Evolutionary conservation across 1,284 basidiomycete genomes (phyloP).

Genomic region (Sutorius eximius): DNA sequence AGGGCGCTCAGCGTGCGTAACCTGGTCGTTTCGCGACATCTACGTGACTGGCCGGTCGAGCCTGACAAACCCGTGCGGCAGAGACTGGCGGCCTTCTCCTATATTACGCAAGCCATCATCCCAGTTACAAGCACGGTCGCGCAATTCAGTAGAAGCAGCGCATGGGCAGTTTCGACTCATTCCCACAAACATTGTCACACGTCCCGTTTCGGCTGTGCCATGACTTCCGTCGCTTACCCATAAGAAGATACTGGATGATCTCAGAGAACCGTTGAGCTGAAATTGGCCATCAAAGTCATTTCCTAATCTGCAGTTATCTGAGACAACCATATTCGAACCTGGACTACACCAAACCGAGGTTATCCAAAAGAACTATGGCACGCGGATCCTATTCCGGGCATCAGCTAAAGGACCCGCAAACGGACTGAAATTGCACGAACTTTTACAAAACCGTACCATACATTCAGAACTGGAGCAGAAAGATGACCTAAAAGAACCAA

Average conservation of each 20-base stretch:
- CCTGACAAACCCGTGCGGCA: background rate
- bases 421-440: background rate
- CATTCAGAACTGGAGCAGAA: background rate
- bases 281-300: slow-evolving; percentile 18
- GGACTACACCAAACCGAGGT: slow-evolving; percentile 9
- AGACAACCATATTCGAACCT: slow-evolving; percentile 8
- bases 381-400: background rate
- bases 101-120: background rate
- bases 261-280: slow-evolving; percentile 15
- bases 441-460: background rate
- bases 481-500: background rate
- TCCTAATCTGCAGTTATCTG: background rate
- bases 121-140: background rate
- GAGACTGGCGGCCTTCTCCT: background rate
- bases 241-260: slow-evolving; percentile 13
- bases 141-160: background rate
- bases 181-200: slow-evolving; percentile 6
- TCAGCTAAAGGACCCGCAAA: background rate
- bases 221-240: background rate
- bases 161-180: background rate
- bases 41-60: too few species aligned
- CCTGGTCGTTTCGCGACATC: background rate
- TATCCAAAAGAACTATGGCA: background rate
- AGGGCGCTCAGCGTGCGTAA: background rate
- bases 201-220: slow-evolving; percentile 12